These are phyloP conservation scores for Amauroascus verrucosus DNA, from an alignment of 2,329 filamentous ascomycete species.

Conservation along the genomic window DNA sequence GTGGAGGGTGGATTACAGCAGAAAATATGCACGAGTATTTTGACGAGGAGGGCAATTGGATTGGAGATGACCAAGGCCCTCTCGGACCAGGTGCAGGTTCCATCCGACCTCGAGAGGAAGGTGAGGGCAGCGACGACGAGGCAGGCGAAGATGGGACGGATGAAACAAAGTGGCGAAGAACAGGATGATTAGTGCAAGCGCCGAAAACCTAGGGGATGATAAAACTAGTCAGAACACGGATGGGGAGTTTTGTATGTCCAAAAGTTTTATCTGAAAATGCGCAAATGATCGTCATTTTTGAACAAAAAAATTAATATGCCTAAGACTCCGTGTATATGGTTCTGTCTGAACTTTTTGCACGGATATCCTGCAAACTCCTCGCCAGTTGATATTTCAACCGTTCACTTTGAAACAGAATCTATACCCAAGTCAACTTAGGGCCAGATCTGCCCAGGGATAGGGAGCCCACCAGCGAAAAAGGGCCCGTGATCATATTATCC, in stretches of 20 bases:
- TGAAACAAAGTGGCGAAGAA: slow-evolving; percentile 46
- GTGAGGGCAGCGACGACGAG: slow-evolving; percentile 27
- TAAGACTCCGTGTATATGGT: too few species aligned
- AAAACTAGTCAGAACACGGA: too few species aligned
- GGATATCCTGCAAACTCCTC: too few species aligned
- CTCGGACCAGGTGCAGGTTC: slow-evolving; percentile 33
- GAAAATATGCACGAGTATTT: slow-evolving; percentile 83
- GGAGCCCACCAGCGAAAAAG: too few species aligned
- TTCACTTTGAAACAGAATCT: too few species aligned
- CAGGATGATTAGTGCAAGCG: slow-evolving; percentile 25
- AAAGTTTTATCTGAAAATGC: not conserved
- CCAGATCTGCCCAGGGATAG: too few species aligned
- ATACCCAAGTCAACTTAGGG: too few species aligned
- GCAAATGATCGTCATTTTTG: not conserved
- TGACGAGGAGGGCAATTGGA: slow-evolving; percentile 71
- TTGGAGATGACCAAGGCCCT: slow-evolving; percentile 50
- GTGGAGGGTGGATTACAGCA: slow-evolving; percentile 58
- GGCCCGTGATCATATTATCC: too few species aligned
- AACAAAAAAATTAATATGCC: too few species aligned
- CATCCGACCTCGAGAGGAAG: slow-evolving; percentile 31
- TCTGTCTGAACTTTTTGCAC: too few species aligned
- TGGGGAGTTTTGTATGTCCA: not conserved
- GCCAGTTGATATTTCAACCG: too few species aligned
- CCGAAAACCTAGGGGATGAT: too few species aligned
- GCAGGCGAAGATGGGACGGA: slow-evolving; percentile 28